Conservation (phyloP, 805 yeast species). For the Lipomyces mesembrius region DNA sequence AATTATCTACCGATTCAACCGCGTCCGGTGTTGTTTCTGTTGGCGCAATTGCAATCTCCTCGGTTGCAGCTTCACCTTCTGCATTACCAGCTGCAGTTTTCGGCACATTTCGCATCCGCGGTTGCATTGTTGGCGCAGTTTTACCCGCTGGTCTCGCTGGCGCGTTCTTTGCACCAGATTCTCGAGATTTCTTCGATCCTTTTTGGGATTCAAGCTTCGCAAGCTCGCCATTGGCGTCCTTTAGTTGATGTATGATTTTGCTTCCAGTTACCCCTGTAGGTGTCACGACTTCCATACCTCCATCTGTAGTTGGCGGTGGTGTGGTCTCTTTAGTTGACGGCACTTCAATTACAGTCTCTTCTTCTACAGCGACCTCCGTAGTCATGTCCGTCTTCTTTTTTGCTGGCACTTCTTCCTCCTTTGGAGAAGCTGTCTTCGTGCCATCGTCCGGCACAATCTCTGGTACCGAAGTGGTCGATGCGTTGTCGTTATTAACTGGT, state of each 20-base stretch:
- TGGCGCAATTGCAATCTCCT: not conserved
- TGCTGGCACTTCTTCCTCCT: not conserved
- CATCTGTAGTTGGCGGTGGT: not conserved
- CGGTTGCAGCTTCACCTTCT: not conserved
- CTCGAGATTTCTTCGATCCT: not conserved
- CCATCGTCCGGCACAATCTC: not conserved
- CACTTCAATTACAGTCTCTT: not conserved
- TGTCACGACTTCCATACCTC: not conserved
- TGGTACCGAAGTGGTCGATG: not conserved
- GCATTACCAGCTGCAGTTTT: not conserved
- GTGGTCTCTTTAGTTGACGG: not conserved
- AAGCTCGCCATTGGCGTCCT: not conserved
- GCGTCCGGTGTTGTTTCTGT: not conserved
- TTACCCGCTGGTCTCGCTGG: not conserved
- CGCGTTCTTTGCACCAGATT: not conserved
- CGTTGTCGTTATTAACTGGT: not conserved
- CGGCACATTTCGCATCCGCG: not conserved
- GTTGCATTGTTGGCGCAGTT: not conserved
- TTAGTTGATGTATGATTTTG: not conserved
- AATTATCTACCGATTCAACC: not conserved
- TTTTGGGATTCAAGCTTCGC: not conserved
- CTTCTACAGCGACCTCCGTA: not conserved
- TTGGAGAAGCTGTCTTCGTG: not conserved
- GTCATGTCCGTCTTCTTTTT: not conserved
- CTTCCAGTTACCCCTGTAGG: not conserved